Base-by-base conservation (phyloP, 257 asterid genomes). In the Anisodus acutangulus region DNA sequence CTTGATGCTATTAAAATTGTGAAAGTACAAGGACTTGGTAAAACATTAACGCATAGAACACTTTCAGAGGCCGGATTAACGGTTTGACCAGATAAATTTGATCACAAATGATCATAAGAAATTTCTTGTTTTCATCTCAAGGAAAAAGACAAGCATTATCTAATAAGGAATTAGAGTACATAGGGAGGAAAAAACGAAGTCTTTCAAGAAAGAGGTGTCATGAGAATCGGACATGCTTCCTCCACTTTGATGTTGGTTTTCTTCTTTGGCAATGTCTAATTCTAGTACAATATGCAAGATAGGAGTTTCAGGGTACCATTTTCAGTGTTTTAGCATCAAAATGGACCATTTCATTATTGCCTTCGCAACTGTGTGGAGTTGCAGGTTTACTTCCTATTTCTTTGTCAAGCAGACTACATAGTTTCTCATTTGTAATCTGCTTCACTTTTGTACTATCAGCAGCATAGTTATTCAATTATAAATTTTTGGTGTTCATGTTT, bases 401-500 rank as follows among this genome's bases (percentile, higher is more conserved):
- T 8, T 74, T 49, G 22, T 51, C 62, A 51, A 49, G 81, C n/a
- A 74, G 17, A 11, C 19, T 26, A 10, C 62, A 26, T 22, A 8
- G 47, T 22, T 74, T 76, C 12, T 76, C 45, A 6, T 22, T 26
- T 22, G 81, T 74, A 54, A 49, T 74, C 62, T 49, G 43, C 62
- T 74, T 74, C 7, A 22, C 62, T 22, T 74, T 49, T 74, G 62
- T 62, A 51, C 43, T 11, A 74, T 74, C 63, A 22, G 45, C 43
- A 51, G 10, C 19, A 26, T 11, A 22, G 62, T 51, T 22, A 49
- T 22, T 76, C 45, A 12, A 22, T 53, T 22, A 6, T 49, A 19
- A 51, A 3, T 39, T 74, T 86, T 39, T 22, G 85, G 79, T 84
- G 41, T 58, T 64, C 59, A 84, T 87, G 85, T 60, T 87, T 86